phyloP scores from a whole-genome alignment of 2,329 filamentous ascomycete species.

The Fusarium irregulare region DNA sequence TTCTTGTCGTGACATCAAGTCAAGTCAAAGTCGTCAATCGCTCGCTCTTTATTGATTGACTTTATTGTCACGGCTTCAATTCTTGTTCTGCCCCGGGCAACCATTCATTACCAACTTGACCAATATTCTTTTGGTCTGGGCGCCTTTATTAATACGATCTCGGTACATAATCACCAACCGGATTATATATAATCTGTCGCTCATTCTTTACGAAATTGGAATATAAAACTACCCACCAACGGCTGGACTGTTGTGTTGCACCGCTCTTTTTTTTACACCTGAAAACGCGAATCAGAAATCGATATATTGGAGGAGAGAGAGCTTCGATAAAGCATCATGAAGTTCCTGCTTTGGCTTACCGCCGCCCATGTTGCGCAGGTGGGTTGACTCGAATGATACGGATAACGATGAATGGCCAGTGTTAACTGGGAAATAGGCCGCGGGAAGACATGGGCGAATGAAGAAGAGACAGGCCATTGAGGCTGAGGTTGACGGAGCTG shows the following conservation, averaged over 20 bases:
- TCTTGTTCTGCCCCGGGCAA: slow-evolving; percentile 41
- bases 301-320: not conserved
- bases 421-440: slow-evolving; percentile 28
- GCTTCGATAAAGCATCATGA: slow-evolving; percentile 22
- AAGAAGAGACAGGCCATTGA: slow-evolving; percentile 32
- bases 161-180: slow-evolving; percentile 7
- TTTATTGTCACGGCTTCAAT: slow-evolving; percentile 22
- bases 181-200: slow-evolving; percentile 10
- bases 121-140: not conserved
- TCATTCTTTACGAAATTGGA: slow-evolving; percentile 15
- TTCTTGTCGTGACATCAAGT: slow-evolving; percentile 17
- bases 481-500: slow-evolving; percentile 6
- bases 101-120: slow-evolving; percentile 27
- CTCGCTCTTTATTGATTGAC: slow-evolving; percentile 30
- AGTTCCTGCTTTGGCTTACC: slow-evolving; percentile 32
- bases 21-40: slow-evolving; percentile 25
- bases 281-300: slow-evolving; percentile 16
- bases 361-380: slow-evolving; percentile 38
- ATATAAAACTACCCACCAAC: slow-evolving; percentile 15
- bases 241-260: slow-evolving; percentile 48
- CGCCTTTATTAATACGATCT: slow-evolving; percentile 13
- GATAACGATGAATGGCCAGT: not conserved
- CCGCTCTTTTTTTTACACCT: slow-evolving; percentile 15
- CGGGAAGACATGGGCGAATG: slow-evolving; percentile 25
- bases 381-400: not conserved